A percentile compares a stretch with the other conserved stretches of the same genome.
These are phyloP conservation scores for Lachancea fermentati DNA, from an alignment of 805 yeast species.

Conservation along the genomic window DNA sequence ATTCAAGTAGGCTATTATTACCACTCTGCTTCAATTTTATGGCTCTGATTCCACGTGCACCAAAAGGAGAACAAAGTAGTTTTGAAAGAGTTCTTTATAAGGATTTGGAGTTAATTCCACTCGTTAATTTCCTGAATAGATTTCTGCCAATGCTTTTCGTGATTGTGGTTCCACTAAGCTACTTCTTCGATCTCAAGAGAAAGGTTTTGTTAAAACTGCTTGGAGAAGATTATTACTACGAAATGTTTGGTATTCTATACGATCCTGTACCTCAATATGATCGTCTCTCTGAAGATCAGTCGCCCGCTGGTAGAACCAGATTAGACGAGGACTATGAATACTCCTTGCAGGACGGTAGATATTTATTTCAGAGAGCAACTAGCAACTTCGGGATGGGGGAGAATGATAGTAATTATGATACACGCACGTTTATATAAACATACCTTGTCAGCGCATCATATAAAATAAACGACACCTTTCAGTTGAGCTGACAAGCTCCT, in stretches of 20 bases:
- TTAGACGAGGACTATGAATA: constrained; percentile 40
- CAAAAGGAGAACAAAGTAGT: constrained; percentile 14
- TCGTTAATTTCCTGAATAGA: constrained; percentile 24
- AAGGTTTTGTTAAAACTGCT: constrained; percentile 24
- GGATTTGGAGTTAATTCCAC: constrained; percentile 26
- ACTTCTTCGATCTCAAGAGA: constrained; percentile 27
- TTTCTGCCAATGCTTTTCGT: constrained; percentile 27
- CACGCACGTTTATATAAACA: constrained; percentile 1
- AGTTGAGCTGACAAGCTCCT: not conserved
- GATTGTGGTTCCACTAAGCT: constrained; percentile 21
- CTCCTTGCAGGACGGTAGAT: constrained; percentile 32
- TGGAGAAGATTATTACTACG: constrained; percentile 32
- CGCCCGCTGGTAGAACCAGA: constrained; percentile 12
- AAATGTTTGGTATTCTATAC: constrained; percentile 30
- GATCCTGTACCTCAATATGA: constrained; percentile 15
- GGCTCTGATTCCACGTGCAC: constrained; percentile 21
- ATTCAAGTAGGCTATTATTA: constrained; percentile 30
- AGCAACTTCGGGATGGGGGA: constrained; percentile 15
- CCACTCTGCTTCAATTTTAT: constrained; percentile 32
- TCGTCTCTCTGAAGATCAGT: constrained; percentile 14
- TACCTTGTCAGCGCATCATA: not conserved
- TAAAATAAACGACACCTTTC: not conserved
- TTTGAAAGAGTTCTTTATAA: constrained; percentile 25
- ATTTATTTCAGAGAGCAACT: constrained; percentile 29
- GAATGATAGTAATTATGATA: not conserved